Percentiles rank a stretch among this genome's conserved stretches.
These are phyloP conservation scores for Phanerodontia chrysosporium DNA, from an alignment of 768 basidiomycete species.

Conservation along the genomic window DNA sequence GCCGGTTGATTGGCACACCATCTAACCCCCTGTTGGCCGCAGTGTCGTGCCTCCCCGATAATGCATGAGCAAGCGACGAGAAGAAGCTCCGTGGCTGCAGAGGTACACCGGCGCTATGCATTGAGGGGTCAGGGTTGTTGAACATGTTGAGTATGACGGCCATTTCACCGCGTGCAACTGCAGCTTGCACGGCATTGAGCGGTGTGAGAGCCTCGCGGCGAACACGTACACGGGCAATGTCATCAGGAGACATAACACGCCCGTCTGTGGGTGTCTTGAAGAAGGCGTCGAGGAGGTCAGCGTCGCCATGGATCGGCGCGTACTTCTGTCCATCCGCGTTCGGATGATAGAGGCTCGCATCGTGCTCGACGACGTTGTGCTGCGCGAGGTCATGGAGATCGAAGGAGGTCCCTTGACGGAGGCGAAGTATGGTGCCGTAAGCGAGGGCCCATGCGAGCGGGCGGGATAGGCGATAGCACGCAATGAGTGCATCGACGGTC, in stretches of 20 bases:
- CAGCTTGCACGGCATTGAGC: slow-evolving; percentile 44
- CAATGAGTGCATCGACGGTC: slow-evolving; percentile 18
- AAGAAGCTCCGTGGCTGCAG: background rate
- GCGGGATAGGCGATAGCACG: slow-evolving; percentile 19
- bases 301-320: slow-evolving; percentile 18
- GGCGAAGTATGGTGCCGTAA: slow-evolving; percentile 11
- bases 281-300: slow-evolving; percentile 13
- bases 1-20: background rate
- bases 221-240: slow-evolving; percentile 47
- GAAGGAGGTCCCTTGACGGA: slow-evolving; percentile 9
- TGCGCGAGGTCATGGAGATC: slow-evolving; percentile 20
- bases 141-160: slow-evolving; percentile 57
- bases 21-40: background rate
- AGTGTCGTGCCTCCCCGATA: background rate
- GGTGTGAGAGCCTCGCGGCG: slow-evolving; percentile 39
- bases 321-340: slow-evolving; percentile 18
- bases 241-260: slow-evolving; percentile 19
- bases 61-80: too few species aligned
- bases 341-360: slow-evolving; percentile 23
- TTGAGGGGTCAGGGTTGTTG: slow-evolving; percentile 24
- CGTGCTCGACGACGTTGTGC: slow-evolving; percentile 26
- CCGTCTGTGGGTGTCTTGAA: slow-evolving; percentile 8
- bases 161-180: slow-evolving; percentile 66
- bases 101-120: background rate
- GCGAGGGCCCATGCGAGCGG: slow-evolving; percentile 21